Conservation (phyloP, 331 rosid species). For the Quercus phellos region DNA sequence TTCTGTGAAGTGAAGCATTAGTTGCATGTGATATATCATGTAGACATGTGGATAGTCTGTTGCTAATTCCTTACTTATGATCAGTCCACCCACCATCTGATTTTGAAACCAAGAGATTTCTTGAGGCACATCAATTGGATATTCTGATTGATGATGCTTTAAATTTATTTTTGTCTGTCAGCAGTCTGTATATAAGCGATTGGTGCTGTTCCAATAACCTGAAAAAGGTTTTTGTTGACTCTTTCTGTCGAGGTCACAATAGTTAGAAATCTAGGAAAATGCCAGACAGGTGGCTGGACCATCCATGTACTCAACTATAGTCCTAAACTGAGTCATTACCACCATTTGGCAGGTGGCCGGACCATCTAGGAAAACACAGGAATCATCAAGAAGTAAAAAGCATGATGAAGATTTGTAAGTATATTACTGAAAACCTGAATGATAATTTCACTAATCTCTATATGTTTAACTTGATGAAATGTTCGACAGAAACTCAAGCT, state of each 20-base stretch:
- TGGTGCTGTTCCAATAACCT: background rate
- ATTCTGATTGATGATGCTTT: background rate
- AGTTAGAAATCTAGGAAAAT: background rate
- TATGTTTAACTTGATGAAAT: constrained; percentile 4
- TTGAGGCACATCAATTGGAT: background rate
- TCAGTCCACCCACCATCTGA: background rate
- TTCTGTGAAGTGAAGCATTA: background rate
- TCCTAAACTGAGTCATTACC: constrained; percentile 19
- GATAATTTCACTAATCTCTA: background rate
- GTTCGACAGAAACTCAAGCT: constrained; percentile 31
- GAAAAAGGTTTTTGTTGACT: background rate
- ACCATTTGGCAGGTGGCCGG: constrained; percentile 39
- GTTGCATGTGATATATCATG: background rate
- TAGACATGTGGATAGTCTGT: background rate
- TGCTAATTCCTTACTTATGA: background rate
- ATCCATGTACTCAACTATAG: background rate
- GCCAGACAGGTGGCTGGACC: background rate
- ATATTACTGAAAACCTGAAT: background rate
- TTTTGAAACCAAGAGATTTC: background rate
- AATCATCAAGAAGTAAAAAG: constrained; percentile 39
- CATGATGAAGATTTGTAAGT: constrained; percentile 44
- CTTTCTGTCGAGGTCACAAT: background rate
- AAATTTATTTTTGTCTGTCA: background rate
- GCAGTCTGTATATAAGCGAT: background rate
- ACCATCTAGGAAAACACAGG: constrained; percentile 29